Evolutionary conservation across 2,329 filamentous ascomycete species (phyloP), one percentile per base, ranked within the genome.

Genomic region (Pestalotiopsis sp.): DNA sequence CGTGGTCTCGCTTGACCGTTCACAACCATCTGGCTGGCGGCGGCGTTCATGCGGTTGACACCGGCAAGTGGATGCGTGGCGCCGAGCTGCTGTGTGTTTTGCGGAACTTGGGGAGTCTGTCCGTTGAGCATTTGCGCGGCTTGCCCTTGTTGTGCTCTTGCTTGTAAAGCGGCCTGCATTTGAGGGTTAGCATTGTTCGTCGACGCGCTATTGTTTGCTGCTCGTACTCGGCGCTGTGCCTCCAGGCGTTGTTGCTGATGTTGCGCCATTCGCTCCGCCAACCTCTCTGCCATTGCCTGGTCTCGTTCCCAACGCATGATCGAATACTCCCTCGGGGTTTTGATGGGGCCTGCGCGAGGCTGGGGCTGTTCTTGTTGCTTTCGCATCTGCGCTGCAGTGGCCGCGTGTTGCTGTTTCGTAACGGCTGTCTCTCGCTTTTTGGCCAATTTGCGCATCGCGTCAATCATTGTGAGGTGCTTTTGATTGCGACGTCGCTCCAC

Each of bases 371-470:
- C 93, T 69, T 92, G 92, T 14, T 90, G 87, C 80, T 98, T 98
- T 67, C 96, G 91, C 79, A 93, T 90, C 39, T 92, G 92, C 63
- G 93, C 93, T 68, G 94, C 88, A 71, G 89, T 88, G 12, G 91
- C 88, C 69, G 90, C 87, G 77, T 98, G 94, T 76, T 95, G 92
- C 77, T 96, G 93, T 83, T 98, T 98, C 77, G 96, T 94, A 36
- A 90, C 84, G 31, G 89, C 87, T 12, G 92, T 92, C 81, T 99
- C 96, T 31, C 95, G 90, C 81, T 98, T 98, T 85, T 97, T 97
- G 0, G 95, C 95, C 62, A 97, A 81, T 79, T 98, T 99, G 57
- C 95, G 90, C 93, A 98, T 98, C 3, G 93, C 93, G 80, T 98
- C 95, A 73, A 99, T 91, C 75, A 98, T 86, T 60, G 92, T 93